These are phyloP conservation scores for Kurtzmaniella natalensis DNA, from an alignment of 1,139 yeast genomes.

Conservation along the genomic window DNA sequence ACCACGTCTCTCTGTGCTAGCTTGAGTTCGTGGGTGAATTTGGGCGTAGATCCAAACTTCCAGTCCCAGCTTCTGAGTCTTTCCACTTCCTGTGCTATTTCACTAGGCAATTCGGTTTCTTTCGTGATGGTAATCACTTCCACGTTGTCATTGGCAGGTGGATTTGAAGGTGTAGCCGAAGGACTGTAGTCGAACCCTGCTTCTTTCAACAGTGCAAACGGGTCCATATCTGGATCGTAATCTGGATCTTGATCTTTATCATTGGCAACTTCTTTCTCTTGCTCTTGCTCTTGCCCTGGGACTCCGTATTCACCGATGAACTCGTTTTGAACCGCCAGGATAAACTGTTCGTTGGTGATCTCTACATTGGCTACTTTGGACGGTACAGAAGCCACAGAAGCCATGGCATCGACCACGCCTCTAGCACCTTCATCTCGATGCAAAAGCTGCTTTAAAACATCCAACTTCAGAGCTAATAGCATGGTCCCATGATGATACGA, in stretches of 20 bases:
- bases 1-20: conserved; percentile 26
- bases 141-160: no score
- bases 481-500: conserved; percentile 97
- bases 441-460: conserved; percentile 52
- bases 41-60: conserved; percentile 71
- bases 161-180: no score
- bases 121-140: conserved; percentile 21
- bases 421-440: conserved; percentile 40
- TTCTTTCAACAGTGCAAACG: no score
- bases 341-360: conserved; percentile 43
- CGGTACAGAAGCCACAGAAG: conserved; percentile 69
- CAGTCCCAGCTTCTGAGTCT: conserved; percentile 61
- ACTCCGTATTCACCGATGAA: conserved; percentile 39
- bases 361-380: conserved; percentile 70
- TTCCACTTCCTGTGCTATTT: conserved; percentile 38
- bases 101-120: conserved; percentile 38
- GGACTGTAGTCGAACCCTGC: no score
- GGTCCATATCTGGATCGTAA: no score
- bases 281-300: conserved; percentile 19
- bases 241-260: conserved; percentile 7
- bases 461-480: conserved; percentile 67
- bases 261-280: conserved; percentile 6
- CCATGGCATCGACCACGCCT: conserved; percentile 51
- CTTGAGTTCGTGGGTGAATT: conserved; percentile 45
- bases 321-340: conserved; percentile 39